Evolutionary conservation across 768 basidiomycete species (phyloP), one percentile per base, ranked within the genome.

Genomic region (Xerocomus spinulosus): DNA sequence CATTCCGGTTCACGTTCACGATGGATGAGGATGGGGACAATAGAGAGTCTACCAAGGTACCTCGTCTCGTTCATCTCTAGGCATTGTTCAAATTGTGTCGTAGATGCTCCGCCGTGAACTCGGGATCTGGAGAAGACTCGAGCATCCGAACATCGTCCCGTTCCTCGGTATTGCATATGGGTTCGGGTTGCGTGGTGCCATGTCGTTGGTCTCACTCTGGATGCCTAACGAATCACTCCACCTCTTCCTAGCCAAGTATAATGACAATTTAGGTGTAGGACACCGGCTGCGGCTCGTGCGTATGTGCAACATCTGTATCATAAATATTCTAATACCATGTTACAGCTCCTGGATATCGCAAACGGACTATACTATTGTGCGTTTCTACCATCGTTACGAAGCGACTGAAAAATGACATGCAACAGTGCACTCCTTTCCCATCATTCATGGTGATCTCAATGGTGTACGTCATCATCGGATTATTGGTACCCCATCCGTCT

Each of bases 181-280:
- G 4, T 68, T 66, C 48, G 67, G 65, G 7, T 53, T 54, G 33
- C 44, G 10, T 3, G 58, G 24, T 5, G 3, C 55, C 10, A 46
- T 46, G 23, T 63, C 66, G 3, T 51, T 68, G 56, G 65, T 68
- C 9, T 65, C 61, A 5, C 55, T 55, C 2, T 68, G 67, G 67
- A 54, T 65, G 50, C 57, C 61, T 2, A 64, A 66, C 26, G 62
- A 53, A 17, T 56, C 54, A 0, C 46, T 68, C 10, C 55, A 46
- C 7, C 24, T 21, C 1, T 60, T 66, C 39, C 38, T 67, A 13
- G 23, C 9, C 2, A 49, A 41, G 14, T n/a, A 46, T 5, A 34
- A 53, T 3, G 8, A 17, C 9, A 38, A 15, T 21, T 44, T 56
- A 20, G 7, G 4, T 6, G 14, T 42, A 5, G 15, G 1, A 1